Base-by-base conservation (phyloP, 1,284 basidiomycete species). In the Naganishia cerealis region DNA sequence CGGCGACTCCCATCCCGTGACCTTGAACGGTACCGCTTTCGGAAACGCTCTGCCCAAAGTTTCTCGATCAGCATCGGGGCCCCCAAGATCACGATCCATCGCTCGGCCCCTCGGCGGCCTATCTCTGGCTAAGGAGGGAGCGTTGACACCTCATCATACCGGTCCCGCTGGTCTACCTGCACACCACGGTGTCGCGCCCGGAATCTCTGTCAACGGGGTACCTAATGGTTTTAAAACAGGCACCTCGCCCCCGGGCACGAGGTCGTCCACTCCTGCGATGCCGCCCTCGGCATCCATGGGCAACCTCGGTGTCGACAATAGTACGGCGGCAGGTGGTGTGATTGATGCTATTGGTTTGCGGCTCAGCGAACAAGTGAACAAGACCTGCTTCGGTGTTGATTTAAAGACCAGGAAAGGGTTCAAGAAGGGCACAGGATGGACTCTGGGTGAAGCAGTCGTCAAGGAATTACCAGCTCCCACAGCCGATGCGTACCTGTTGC, bases 341-440 rank as follows among this genome's bases (percentile, higher is more conserved):
- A 80, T 82, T 73, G 80, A 81, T 68, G 78, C 77, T 26, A 75
- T 82, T 38, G 76, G 79, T 4, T 68, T 80, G 15, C 73, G 80
- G 33, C 70, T 82, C 59, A 80, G 77, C 71, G 81, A 82, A 67
- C 70, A 71, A 9, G 80, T 82, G 70, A 81, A 80, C 73, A 79
- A 77, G 72, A 76, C 79, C 16, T 76, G 74, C 53, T 67, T 72
- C 3, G 79, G 78, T 9, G 79, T 80, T 21, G 81, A 82, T 61
- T 76, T 67, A 62, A 80, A 81, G 71, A 66, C 74, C 6, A 77
- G 78, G 71, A 80, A 78, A 69, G 78, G 79, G 0, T 74, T 81
- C 71, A 76, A 76, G 66, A 75, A 78, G 63, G 76, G 75, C n/a
- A 71, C 73, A 13, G 81, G 81, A 7, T 80, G 78, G 77, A 66